Conservation (phyloP, 257 asterid species). For the Prunella vulgaris region DNA sequence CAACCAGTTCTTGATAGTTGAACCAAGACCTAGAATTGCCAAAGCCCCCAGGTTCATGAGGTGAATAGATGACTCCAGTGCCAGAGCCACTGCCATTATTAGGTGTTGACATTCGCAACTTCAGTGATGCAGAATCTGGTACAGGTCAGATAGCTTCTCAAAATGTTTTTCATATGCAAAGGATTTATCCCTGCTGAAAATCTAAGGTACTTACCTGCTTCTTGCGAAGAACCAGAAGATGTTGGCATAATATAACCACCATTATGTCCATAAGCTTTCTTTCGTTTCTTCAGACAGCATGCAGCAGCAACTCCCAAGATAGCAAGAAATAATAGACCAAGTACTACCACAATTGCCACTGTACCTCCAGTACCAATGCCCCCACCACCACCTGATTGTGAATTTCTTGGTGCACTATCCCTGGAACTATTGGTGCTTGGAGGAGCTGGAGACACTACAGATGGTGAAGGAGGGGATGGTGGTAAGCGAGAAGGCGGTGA, state of each 20-base stretch:
- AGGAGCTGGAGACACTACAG: conserved; percentile 32
- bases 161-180: neutral
- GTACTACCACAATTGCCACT: conserved; percentile 35
- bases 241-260: conserved; percentile 56
- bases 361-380: conserved; percentile 42
- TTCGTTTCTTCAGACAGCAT: conserved; percentile 55
- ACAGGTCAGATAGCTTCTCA: conserved; percentile 26
- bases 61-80: conserved; percentile 35
- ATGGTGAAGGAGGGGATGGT: conserved; percentile 33
- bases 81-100: conserved; percentile 34
- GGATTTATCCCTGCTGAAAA: conserved; percentile 4
- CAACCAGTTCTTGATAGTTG: conserved; percentile 59
- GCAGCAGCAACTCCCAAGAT: conserved; percentile 37
- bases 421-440: conserved; percentile 31
- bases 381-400: conserved; percentile 28
- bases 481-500: conserved; percentile 44
- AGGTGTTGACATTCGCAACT: conserved; percentile 39
- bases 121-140: conserved; percentile 55
- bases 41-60: conserved; percentile 52
- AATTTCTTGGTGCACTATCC: conserved; percentile 24
- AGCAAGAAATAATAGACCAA: conserved; percentile 42
- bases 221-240: conserved; percentile 41
- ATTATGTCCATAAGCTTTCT: conserved; percentile 41
- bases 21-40: conserved; percentile 64
- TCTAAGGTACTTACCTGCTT: conserved; percentile 47